phyloP scores from a whole-genome alignment of 495 filamentous ascomycete genomes.

The Hypomontagnella submonticulosa region DNA sequence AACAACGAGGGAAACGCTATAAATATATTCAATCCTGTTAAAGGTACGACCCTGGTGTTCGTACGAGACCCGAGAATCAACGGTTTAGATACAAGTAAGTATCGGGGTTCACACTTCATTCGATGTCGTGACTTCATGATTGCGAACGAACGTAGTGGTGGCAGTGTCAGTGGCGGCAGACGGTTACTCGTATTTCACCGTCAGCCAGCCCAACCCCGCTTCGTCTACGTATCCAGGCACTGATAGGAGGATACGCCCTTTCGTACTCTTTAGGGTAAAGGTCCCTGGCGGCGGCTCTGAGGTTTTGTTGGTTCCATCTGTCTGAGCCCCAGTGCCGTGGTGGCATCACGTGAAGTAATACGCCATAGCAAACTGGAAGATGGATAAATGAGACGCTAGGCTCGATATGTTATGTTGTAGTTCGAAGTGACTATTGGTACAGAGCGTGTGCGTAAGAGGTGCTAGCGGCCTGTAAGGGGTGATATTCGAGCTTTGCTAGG shows the following conservation, averaged over 20 bases:
- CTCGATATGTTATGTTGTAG: too few species aligned
- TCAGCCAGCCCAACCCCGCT: slow-evolving; percentile 52
- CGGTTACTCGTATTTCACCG: slow-evolving; percentile 55
- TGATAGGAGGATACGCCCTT: slow-evolving; percentile 49
- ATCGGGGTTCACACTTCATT: too few species aligned
- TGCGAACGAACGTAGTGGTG: too few species aligned
- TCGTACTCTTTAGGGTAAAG: slow-evolving; percentile 51
- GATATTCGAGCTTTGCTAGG: too few species aligned
- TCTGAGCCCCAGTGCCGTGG: too few species aligned
- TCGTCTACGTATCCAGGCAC: slow-evolving; percentile 38
- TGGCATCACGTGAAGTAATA: too few species aligned
- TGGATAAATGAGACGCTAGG: too few species aligned
- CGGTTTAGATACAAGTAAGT: slow-evolving; percentile 53
- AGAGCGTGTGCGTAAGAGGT: too few species aligned
- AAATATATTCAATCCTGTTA: slow-evolving; percentile 53
- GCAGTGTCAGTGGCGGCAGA: slow-evolving; percentile 46
- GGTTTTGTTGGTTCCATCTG: slow-evolving; percentile 3
- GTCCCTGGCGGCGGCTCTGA: slow-evolving; percentile 50
- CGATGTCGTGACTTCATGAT: too few species aligned
- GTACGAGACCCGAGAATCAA: slow-evolving; percentile 54
- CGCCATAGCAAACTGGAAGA: too few species aligned
- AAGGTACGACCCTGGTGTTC: slow-evolving; percentile 50
- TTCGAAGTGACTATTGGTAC: too few species aligned
- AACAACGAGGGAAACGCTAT: slow-evolving; percentile 53
- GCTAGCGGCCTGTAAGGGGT: too few species aligned